Base-by-base conservation (phyloP, 2,329 filamentous ascomycete genomes). In the Exophiala calicioides region DNA sequence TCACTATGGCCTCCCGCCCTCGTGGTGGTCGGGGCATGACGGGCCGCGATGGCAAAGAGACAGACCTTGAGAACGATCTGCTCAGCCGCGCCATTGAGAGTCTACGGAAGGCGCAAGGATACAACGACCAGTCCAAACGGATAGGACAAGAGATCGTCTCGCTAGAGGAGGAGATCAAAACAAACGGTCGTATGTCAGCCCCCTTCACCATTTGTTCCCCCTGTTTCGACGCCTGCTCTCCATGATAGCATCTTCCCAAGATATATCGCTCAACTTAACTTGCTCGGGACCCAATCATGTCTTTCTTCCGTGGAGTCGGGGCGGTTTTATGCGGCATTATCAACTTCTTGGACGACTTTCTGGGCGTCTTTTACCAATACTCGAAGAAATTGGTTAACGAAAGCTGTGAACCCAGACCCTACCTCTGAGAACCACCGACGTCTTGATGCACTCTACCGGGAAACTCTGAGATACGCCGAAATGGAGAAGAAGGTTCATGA, bases 401-500 rank as follows among this genome's bases (percentile, higher is more conserved):
- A 24, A 19, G 13, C 33, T 20, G 27, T 33, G 1, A 38, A 30
- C 32, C 13, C 35, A 55, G 49, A 49, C 13, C 47, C 52, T 5
- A 56, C 53, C 9, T 42, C 52, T 23, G 57, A 59, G 8, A 50
- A 58, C 30, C 51, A 53, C 29, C 47, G 44, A 30, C 65, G 70
- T 39, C 65, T 76, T 15, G 71, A 75, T 51, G 62, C 58, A 35
- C 65, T 71, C 35, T 71, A 74, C 50, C 68, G 73, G 34, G 69
- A 73, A 50, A 67, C 71, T 39, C 58, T 69, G 41, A 73, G 71
- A 53, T 63, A 74, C 31, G 69, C 71, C 37, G 73, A 76, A 49
- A 70, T 74, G 32, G 73, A 76, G 54, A 68, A 68, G 52, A 67
- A 68, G 15, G 73, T 76, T 24, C 65, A 75, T 38, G 72, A 75